phyloP scores from a whole-genome alignment of 192 early-diverging fungal genomes.

The Backusella psychrophila region DNA sequence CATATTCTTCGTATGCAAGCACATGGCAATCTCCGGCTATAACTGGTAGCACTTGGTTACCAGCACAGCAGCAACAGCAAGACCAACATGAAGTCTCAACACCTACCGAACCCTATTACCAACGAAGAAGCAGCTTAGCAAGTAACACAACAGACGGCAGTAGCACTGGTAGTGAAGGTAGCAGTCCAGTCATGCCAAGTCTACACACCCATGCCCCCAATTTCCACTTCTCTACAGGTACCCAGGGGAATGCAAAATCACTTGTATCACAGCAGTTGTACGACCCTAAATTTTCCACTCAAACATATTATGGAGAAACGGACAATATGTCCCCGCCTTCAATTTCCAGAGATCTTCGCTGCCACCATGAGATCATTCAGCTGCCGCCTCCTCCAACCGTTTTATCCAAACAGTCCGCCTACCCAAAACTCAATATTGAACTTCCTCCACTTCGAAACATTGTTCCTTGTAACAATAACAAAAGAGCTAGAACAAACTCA shows the following conservation, averaged over 20 bases:
- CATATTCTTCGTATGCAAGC: neutral
- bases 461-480: neutral
- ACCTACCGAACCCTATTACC: neutral
- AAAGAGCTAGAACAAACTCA: neutral
- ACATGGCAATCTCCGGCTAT: neutral
- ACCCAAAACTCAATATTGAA: neutral
- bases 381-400: neutral
- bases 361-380: neutral
- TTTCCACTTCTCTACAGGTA: neutral
- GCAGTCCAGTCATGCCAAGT: neutral
- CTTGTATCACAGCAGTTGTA: neutral
- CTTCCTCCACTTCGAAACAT: slow-evolving; percentile 2
- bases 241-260: neutral
- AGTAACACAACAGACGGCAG: slow-evolving; percentile 7
- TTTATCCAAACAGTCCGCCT: neutral
- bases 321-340: neutral
- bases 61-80: neutral
- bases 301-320: slow-evolving; percentile 9
- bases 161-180: neutral
- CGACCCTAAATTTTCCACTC: slow-evolving; percentile 4
- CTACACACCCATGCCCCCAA: neutral
- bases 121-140: slow-evolving; percentile 5
- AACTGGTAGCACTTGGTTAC: neutral
- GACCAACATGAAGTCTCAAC: neutral
- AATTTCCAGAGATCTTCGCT: neutral